These are phyloP conservation scores for Epichloe typhina DNA, from an alignment of 2,329 filamentous ascomycete species.

Conservation along the genomic window DNA sequence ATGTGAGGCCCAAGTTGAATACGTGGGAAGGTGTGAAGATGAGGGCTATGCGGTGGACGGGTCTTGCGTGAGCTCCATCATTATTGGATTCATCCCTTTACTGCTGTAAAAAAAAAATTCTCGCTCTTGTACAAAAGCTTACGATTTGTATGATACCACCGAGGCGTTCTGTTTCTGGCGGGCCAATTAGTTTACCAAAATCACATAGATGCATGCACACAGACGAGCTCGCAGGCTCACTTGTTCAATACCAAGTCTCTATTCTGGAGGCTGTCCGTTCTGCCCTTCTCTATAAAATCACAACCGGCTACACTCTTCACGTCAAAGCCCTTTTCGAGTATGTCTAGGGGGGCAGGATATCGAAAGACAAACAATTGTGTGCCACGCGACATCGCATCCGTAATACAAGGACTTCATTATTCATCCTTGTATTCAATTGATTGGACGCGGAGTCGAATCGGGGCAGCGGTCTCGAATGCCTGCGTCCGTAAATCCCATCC, in stretches of 20 bases:
- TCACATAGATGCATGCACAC: background rate
- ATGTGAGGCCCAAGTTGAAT: constrained; percentile 57
- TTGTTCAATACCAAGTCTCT: constrained; percentile 1
- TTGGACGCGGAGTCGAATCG: constrained; percentile 18
- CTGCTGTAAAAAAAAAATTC: background rate
- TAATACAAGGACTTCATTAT: constrained; percentile 3
- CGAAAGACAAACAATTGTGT: no score
- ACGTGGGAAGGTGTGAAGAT: constrained; percentile 56
- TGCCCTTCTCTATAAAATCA: background rate
- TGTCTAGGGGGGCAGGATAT: background rate
- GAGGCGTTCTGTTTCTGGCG: constrained; percentile 10
- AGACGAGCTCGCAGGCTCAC: background rate
- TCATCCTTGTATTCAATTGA: constrained; percentile 14
- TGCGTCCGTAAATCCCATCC: constrained; percentile 24
- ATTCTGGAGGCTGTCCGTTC: background rate
- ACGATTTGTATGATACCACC: constrained; percentile 12
- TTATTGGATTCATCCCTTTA: background rate
- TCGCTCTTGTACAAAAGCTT: background rate
- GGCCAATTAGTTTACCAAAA: background rate
- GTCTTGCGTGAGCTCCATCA: constrained; percentile 27
- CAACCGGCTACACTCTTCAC: no score
- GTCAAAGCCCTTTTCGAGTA: background rate
- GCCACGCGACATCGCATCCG: no score
- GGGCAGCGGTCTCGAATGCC: constrained; percentile 23
- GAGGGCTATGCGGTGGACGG: constrained; percentile 39